These are phyloP conservation scores for Oenanthe sinensis DNA, from an alignment of 129 eudicot species.

Conservation along the genomic window DNA sequence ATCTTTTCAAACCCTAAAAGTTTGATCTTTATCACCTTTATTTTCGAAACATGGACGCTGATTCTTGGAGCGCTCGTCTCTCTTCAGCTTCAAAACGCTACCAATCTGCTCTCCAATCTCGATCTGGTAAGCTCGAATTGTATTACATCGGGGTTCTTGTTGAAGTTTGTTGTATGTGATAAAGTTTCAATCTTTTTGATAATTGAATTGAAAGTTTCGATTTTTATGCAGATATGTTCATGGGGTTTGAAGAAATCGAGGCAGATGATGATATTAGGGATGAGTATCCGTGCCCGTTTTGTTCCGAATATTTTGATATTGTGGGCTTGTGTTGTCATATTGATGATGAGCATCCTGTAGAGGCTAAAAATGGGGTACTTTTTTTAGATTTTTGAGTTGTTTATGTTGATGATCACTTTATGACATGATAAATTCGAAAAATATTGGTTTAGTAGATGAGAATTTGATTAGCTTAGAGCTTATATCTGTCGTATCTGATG, in stretches of 20 bases:
- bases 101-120: conserved; percentile 75
- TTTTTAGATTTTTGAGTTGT: background rate
- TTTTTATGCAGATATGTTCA: conserved; percentile 56
- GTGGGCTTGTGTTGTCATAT: conserved; percentile 92
- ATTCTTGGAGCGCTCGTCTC: conserved; percentile 83
- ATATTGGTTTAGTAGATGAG: background rate
- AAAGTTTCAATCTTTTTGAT: background rate
- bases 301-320: conserved; percentile 74
- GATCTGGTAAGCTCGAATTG: conserved; percentile 44
- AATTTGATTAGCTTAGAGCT: background rate
- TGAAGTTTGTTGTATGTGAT: background rate
- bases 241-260: conserved; percentile 89
- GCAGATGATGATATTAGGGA: conserved; percentile 78
- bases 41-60: conserved; percentile 60
- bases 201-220: background rate
- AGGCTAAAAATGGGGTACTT: conserved; percentile 89
- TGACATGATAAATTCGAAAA: background rate
- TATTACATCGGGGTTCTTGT: conserved; percentile 3
- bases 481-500: background rate
- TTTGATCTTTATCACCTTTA: conserved; percentile 6
- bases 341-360: conserved; percentile 89
- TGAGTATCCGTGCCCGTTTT: conserved; percentile 82
- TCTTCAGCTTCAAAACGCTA: conserved; percentile 73
- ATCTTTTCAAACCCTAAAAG: conserved; percentile 26
- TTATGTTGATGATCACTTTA: background rate